Evolutionary conservation across 164 flowering plant species (phyloP).

Genomic region (Cinnamomum micranthum): DNA sequence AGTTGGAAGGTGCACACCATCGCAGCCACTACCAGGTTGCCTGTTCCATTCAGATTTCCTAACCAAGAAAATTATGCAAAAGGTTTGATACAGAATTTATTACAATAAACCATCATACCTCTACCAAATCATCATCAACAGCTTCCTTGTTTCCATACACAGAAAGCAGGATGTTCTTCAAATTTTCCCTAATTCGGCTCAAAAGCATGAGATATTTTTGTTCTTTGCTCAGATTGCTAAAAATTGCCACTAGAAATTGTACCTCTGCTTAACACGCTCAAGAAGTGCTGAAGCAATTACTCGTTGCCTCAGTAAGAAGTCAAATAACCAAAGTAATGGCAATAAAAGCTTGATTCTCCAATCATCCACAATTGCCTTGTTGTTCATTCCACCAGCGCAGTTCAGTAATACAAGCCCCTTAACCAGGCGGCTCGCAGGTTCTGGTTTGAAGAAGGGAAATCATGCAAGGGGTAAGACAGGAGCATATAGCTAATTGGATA

Average conservation of each 20-base stretch:
- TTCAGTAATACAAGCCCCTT: constrained; percentile 78
- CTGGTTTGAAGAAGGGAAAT: constrained; percentile 27
- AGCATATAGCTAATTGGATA: background rate
- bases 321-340: constrained; percentile 78
- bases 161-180: constrained; percentile 59
- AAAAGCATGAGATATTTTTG: constrained; percentile 2
- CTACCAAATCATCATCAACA: constrained; percentile 83
- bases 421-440: constrained; percentile 40
- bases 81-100: background rate
- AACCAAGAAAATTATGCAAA: too few relatives aligned
- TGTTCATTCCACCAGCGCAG: constrained; percentile 98
- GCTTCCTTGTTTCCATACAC: constrained; percentile 81
- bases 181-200: constrained; percentile 51
- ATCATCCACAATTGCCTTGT: constrained; percentile 94
- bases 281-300: constrained; percentile 70
- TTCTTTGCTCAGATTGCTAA: background rate
- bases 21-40: too few relatives aligned
- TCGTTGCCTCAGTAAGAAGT: constrained; percentile 68
- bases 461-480: background rate
- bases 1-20: too few relatives aligned
- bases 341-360: constrained; percentile 88
- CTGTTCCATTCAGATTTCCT: too few relatives aligned
- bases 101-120: constrained; percentile 38
- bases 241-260: background rate
- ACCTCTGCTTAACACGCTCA: constrained; percentile 72